A percentile compares a stretch with the other conserved stretches of the same genome.
Conservation (phyloP, 106 monocot genomes). For the Phalaenopsis aphrodite region DNA sequence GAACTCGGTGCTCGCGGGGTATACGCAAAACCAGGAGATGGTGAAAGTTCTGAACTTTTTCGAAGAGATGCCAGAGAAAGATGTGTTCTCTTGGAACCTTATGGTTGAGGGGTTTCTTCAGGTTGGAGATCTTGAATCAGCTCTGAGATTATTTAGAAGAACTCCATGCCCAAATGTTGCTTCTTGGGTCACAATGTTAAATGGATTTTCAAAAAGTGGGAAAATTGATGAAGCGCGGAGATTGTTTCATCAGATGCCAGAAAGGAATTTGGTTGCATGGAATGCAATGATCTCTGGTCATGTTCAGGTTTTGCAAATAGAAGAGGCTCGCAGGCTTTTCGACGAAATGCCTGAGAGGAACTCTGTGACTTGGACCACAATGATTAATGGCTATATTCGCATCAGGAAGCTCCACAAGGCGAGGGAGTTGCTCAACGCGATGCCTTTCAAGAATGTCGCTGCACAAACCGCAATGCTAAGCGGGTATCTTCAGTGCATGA, state of each 20-base stretch:
- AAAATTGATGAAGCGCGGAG: conserved; percentile 29
- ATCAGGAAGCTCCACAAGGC: conserved; percentile 35
- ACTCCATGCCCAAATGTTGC: conserved; percentile 36
- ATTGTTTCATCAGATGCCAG: conserved; percentile 53
- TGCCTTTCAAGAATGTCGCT: conserved; percentile 44
- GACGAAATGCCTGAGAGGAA: conserved; percentile 38
- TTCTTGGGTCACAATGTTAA: conserved; percentile 57
- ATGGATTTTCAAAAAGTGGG: conserved; percentile 37
- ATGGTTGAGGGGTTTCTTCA: conserved; percentile 46
- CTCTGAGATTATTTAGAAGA: conserved; percentile 25
- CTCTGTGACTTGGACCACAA: conserved; percentile 49
- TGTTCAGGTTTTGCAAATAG: conserved; percentile 27
- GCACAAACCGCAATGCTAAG: conserved; percentile 51
- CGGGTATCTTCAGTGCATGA: conserved; percentile 39
- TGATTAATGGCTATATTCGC: conserved; percentile 47
- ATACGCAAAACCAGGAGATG: conserved; percentile 41
- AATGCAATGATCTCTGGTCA: conserved; percentile 55
- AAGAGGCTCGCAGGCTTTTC: conserved; percentile 38
- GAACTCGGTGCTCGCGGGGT: conserved; percentile 46
- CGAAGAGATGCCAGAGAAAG: conserved; percentile 30
- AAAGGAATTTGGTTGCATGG: conserved; percentile 44
- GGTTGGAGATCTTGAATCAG: conserved; percentile 25
- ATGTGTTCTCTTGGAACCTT: conserved; percentile 55
- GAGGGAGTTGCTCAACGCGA: conserved; percentile 26
- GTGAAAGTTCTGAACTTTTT: conserved; percentile 30